Base-by-base conservation (phyloP, 345 rosid genomes). In the Camelina neglecta region DNA sequence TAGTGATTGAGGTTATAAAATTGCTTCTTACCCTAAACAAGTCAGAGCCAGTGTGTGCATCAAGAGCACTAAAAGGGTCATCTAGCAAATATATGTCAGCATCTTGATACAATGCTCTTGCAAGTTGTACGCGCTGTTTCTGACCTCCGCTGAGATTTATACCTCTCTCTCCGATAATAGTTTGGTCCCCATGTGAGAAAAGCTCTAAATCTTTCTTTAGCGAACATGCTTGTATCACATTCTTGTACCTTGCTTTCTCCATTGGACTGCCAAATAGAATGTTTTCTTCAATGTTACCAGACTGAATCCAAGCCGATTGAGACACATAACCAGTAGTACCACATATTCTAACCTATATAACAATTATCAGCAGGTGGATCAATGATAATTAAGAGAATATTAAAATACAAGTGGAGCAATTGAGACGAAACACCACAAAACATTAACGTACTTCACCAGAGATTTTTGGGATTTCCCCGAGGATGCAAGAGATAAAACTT, bases 51-150 rank as follows among this genome's bases (percentile, higher is more conserved):
- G 99, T 96, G 68, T 96, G 99, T 21, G 98, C 99, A 85, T 96
- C 99, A 76, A 96, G 97, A 60, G 99, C 99, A 84, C 99, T 96
- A 80, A 96, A 96, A 59, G 99, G 99, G 74, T 96, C 99, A 75
- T 96, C 99, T 57, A 96, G 97, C 69, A 96, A 85, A 82, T 96
- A 96, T 39, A 96, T 85, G 71, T 96, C 99, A 45, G 98, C 99
- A 82, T 93, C 99, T 85, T 96, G 99, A 86, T 96, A 96, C 48
- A 96, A 87, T 5, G 99, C 99, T 85, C 99, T 87, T 70, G 99
- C 99, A 57, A 96, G 99, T 85, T 96, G 99, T 70, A 93, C 96
- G 7, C 99, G 91, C 69, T 96, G 99, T 82, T 96, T 96, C 85
- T 96, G 99, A 24, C 99, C 99, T 55, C 99, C 99, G 45, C 99